phyloP scores from a whole-genome alignment of 2,329 filamentous ascomycete genomes.

The Escovopsis sp. region DNA sequence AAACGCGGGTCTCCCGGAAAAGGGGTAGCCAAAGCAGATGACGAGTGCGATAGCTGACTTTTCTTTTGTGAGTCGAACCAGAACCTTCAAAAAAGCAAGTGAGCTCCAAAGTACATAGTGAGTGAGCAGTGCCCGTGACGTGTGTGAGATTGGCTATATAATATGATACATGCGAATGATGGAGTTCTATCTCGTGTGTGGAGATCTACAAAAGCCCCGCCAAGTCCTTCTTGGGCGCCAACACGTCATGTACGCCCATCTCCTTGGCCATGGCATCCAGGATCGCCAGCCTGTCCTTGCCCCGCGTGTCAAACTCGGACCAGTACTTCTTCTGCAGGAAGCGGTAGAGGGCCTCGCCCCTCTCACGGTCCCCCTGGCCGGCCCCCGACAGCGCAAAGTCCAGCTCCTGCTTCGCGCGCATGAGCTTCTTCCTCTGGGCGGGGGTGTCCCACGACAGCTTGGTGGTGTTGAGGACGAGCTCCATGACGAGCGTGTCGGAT shows the following conservation, averaged over 20 bases:
- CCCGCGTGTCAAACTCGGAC: constrained; percentile 13
- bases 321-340: constrained; percentile 27
- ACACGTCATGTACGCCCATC: constrained; percentile 28
- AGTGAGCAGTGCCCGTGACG: too few species aligned
- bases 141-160: not conserved
- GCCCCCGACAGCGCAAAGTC: constrained; percentile 22
- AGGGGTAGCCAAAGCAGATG: too few species aligned
- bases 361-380: constrained; percentile 16
- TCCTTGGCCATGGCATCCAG: constrained; percentile 20
- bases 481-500: constrained; percentile 30
- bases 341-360: constrained; percentile 28
- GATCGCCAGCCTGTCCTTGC: constrained; percentile 13
- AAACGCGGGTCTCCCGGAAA: too few species aligned
- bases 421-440: constrained; percentile 24
- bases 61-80: too few species aligned
- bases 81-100: too few species aligned
- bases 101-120: too few species aligned
- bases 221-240: constrained; percentile 9
- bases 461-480: constrained; percentile 30
- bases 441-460: constrained; percentile 29
- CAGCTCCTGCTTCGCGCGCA: constrained; percentile 27
- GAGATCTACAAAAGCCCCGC: not conserved
- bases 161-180: not conserved
- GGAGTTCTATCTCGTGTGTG: not conserved
- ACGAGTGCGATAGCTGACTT: too few species aligned